These are phyloP conservation scores for Tricholomella constricta DNA, from an alignment of 768 basidiomycete genomes.

Conservation along the genomic window DNA sequence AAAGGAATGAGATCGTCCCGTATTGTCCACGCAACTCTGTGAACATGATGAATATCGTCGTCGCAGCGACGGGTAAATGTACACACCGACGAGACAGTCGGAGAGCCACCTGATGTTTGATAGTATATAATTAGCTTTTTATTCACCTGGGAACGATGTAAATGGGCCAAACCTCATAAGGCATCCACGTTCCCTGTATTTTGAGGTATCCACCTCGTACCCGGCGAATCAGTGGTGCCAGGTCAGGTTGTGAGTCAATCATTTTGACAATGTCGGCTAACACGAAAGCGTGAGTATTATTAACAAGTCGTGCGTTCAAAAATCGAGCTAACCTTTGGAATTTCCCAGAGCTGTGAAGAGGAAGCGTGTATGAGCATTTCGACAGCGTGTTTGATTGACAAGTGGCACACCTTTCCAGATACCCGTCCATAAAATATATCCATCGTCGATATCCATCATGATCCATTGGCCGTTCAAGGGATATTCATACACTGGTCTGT, in stretches of 20 bases:
- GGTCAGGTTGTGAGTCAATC: constrained; percentile 88
- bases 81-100: constrained; percentile 76
- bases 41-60: constrained; percentile 6
- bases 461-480: constrained; percentile 90
- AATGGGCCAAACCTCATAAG: constrained; percentile 66
- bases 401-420: constrained; percentile 82
- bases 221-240: constrained; percentile 78
- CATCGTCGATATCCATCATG: constrained; percentile 95
- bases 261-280: constrained; percentile 91
- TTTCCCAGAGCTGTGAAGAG: constrained; percentile 69
- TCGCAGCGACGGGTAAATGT: constrained; percentile 18
- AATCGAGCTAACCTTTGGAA: constrained; percentile 66
- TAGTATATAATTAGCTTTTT: neutral
- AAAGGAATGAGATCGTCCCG: constrained; percentile 85
- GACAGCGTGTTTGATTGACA: neutral
- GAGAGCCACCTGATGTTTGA: constrained; percentile 63
- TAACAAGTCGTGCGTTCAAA: neutral
- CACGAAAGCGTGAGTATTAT: constrained; percentile 14
- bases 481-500: constrained; percentile 85
- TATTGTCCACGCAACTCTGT: constrained; percentile 86
- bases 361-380: constrained; percentile 14
- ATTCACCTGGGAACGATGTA: neutral
- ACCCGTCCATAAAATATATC: constrained; percentile 90
- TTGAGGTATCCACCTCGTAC: constrained; percentile 89
- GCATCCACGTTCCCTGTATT: constrained; percentile 95